These are phyloP conservation scores for Diaporthe ilicicola DNA, from an alignment of 2,329 filamentous ascomycete genomes.

Conservation along the genomic window DNA sequence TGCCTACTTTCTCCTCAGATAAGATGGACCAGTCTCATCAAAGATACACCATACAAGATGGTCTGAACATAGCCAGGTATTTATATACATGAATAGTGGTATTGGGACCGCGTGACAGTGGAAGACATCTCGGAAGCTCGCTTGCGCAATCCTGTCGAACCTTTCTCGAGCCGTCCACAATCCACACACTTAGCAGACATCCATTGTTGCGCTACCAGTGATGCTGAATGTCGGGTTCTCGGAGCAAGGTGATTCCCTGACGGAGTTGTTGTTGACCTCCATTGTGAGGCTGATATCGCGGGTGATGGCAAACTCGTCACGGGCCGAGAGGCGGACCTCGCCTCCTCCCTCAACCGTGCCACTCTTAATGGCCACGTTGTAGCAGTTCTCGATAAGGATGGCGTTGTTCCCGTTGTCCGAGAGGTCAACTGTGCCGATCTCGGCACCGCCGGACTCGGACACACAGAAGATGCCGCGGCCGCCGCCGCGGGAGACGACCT, in stretches of 20 bases:
- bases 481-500: conserved; percentile 62
- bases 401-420: conserved; percentile 64
- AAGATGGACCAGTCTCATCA: not conserved
- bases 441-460: conserved; percentile 60
- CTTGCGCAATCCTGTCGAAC: not conserved
- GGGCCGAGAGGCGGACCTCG: conserved; percentile 61
- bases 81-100: not conserved
- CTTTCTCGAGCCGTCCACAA: not conserved
- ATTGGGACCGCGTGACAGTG: not conserved
- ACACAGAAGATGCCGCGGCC: conserved; percentile 67
- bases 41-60: not conserved
- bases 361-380: conserved; percentile 58
- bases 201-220: conserved; percentile 52
- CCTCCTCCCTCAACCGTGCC: conserved; percentile 63
- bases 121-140: not conserved
- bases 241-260: conserved; percentile 63
- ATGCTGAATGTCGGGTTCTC: conserved; percentile 60
- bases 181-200: conserved; percentile 48
- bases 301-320: conserved; percentile 62
- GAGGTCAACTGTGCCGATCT: conserved; percentile 58
- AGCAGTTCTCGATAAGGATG: conserved; percentile 68
- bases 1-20: no score
- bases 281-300: conserved; percentile 59
- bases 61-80: not conserved
- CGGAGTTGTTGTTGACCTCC: conserved; percentile 57